Base-by-base conservation (phyloP, 1,284 basidiomycete species). In the Fomitopsis pinicola region DNA sequence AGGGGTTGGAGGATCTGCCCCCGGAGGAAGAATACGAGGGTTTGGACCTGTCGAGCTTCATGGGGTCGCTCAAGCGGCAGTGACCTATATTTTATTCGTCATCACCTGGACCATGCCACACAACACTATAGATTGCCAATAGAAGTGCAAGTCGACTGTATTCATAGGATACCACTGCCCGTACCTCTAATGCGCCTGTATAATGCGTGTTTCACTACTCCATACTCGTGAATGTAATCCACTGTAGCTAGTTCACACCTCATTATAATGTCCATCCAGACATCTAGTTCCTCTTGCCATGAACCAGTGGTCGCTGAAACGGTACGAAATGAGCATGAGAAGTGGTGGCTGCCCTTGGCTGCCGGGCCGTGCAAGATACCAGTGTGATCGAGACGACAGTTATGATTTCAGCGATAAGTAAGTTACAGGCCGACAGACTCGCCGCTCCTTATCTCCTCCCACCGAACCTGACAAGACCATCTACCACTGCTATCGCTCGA, bases 21-120 rank as follows among this genome's bases (percentile, higher is more conserved):
- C 79, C 89, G 42, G 94, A 95, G 72, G 91, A 95, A 62, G 94
- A 97, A 76, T 97, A 97, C 72, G 87, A 93, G 69, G 86, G 86
- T 58, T 76, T 97, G 68, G 92, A 94, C 69, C 78, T 97, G 64
- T 87, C 89, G 59, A 89, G 83, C 72, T 97, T 96, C 78, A 88
- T 94, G 86, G 84, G 85, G 61, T 89, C 91, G 36, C 76, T 93
- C 58, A 82, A 81, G 19, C 61, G 62, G 55, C 50, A 60, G 42
- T 77, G 50, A 71, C 46, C 26, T 38, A 19, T 48, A 38, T 61
- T 33, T 64, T 57, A 59, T 63, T 62, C 57, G 58, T 60, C 52
- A 46, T 48, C 62, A 62, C 62, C 59, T 64, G 40, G 26, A 40
- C 38, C 26, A 44, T 53, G 22, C 33, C 53, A 54, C 48, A 56